Evolutionary conservation across 164 flowering plant genomes (phyloP).

Genomic region (Aristolochia contorta): DNA sequence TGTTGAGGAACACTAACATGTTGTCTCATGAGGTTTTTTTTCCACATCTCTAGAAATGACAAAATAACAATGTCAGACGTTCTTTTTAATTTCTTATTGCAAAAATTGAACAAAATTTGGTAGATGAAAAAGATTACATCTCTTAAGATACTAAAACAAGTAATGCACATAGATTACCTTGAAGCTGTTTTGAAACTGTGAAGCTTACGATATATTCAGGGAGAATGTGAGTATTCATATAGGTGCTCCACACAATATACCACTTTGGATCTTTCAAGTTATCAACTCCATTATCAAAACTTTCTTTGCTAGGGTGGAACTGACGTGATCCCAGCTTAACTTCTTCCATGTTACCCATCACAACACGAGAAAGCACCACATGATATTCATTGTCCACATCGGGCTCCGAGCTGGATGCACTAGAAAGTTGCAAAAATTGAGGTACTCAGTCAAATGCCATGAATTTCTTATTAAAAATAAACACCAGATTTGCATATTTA

Average conservation of each 20-base stretch:
- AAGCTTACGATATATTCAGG: constrained; percentile 55
- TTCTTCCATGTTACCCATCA: constrained; percentile 47
- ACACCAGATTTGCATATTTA: too few species aligned
- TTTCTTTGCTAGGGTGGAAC: constrained; percentile 26
- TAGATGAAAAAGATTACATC: background rate
- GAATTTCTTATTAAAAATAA: too few species aligned
- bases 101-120: background rate
- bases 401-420: constrained; percentile 27
- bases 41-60: constrained; percentile 1
- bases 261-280: constrained; percentile 34
- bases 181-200: constrained; percentile 13
- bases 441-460: too few species aligned
- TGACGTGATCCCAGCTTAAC: constrained; percentile 37
- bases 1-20: background rate
- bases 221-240: constrained; percentile 43
- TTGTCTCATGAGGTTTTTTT: background rate
- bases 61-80: background rate
- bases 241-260: constrained; percentile 45
- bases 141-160: background rate
- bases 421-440: constrained; percentile 5
- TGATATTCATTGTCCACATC: constrained; percentile 41
- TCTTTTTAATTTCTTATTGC: too few species aligned
- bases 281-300: constrained; percentile 51
- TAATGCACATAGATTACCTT: constrained; percentile 21
- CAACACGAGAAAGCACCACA: constrained; percentile 42